Conservation (phyloP, 306 rosid genomes). For the Quercus berberidifolia region DNA sequence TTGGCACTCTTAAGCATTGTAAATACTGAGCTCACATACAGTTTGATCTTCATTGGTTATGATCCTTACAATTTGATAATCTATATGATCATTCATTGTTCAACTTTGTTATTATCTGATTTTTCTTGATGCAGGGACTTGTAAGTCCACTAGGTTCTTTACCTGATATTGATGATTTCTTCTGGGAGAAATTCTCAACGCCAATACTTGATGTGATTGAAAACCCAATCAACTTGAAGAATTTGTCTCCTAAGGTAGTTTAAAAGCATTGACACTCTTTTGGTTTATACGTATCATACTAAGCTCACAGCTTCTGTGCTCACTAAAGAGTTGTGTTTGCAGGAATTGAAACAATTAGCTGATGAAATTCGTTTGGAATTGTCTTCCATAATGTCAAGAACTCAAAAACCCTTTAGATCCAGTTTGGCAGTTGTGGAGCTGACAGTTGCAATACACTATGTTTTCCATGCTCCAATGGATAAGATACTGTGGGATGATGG, state of each 20-base stretch:
- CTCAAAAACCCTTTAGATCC: slow-evolving; percentile 39
- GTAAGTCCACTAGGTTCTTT: slow-evolving; percentile 39
- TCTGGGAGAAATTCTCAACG: slow-evolving; percentile 65
- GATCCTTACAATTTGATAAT: slow-evolving; percentile 4
- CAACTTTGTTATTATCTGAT: slow-evolving; percentile 12
- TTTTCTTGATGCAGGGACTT: slow-evolving; percentile 48
- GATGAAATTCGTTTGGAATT: slow-evolving; percentile 72
- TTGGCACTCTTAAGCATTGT: no score
- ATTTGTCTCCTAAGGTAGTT: slow-evolving; percentile 66
- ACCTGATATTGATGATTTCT: slow-evolving; percentile 53
- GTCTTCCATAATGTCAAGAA: slow-evolving; percentile 40
- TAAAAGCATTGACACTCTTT: slow-evolving; percentile 9
- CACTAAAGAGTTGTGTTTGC: slow-evolving; percentile 27
- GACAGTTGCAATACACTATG: slow-evolving; percentile 87
- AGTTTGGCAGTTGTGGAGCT: slow-evolving; percentile 79
- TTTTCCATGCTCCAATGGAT: slow-evolving; percentile 88
- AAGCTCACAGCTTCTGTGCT: slow-evolving; percentile 22
- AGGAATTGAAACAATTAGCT: slow-evolving; percentile 86
- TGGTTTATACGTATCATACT: neutral
- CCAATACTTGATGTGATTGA: slow-evolving; percentile 82
- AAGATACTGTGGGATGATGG: slow-evolving; percentile 91
- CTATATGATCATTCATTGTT: slow-evolving; percentile 5
- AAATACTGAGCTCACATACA: neutral
- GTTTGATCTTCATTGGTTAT: slow-evolving; percentile 4
- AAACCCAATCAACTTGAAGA: slow-evolving; percentile 85